phyloP scores from a whole-genome alignment of 768 basidiomycete species.

The Tylopilus sp. region DNA sequence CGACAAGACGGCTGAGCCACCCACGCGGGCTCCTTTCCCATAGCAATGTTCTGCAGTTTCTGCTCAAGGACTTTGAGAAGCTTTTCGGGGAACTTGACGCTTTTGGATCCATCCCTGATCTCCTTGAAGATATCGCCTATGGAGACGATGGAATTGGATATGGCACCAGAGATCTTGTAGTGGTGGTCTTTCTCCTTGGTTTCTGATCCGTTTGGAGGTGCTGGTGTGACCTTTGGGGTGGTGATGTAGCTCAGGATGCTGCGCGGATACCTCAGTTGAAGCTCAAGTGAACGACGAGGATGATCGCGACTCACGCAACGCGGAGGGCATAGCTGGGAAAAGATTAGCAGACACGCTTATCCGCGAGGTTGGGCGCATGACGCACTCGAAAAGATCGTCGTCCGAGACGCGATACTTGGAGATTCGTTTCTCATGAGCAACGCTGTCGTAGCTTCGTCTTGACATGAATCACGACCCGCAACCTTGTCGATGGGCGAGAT shows the following conservation, averaged over 20 bases:
- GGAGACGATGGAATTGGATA: slow-evolving; percentile 51
- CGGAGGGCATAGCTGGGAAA: slow-evolving; percentile 69
- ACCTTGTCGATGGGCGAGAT: not conserved
- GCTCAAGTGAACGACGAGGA: not conserved
- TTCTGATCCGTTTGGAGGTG: slow-evolving; percentile 34
- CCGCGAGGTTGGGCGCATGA: slow-evolving; percentile 13
- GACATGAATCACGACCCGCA: slow-evolving; percentile 44
- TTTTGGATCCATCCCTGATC: slow-evolving; percentile 72
- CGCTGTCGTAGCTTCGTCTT: slow-evolving; percentile 71
- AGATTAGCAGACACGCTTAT: slow-evolving; percentile 6
- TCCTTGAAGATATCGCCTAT: slow-evolving; percentile 83
- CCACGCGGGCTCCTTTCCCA: slow-evolving; percentile 88
- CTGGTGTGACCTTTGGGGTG: slow-evolving; percentile 48
- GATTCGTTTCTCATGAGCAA: slow-evolving; percentile 65
- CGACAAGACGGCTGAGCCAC: slow-evolving; percentile 31
- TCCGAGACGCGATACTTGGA: slow-evolving; percentile 78
- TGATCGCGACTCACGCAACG: slow-evolving; percentile 62
- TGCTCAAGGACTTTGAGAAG: slow-evolving; percentile 86
- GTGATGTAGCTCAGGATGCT: slow-evolving; percentile 74
- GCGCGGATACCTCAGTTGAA: slow-evolving; percentile 11
- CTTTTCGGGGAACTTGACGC: slow-evolving; percentile 92
- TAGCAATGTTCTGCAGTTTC: slow-evolving; percentile 87
- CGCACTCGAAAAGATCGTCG: slow-evolving; percentile 84
- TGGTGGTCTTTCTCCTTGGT: slow-evolving; percentile 61
- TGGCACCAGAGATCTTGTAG: slow-evolving; percentile 60